Conservation (phyloP, 1,139 yeast genomes). For the Nadsonia commutata region DNA sequence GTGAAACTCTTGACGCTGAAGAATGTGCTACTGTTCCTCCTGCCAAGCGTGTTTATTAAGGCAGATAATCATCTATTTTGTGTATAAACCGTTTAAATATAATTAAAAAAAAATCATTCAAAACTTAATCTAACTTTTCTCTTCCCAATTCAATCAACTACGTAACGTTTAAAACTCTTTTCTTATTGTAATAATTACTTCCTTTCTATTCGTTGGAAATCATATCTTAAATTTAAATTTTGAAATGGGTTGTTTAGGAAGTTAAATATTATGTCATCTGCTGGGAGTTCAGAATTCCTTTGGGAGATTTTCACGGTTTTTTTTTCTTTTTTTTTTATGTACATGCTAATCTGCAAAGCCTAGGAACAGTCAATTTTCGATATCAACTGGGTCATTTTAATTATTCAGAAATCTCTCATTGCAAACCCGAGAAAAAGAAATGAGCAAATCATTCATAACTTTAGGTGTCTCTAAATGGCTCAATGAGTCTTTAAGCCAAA, state of each 20-base stretch:
- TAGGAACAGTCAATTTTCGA: too few relatives aligned
- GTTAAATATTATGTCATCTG: too few relatives aligned
- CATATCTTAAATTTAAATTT: too few relatives aligned
- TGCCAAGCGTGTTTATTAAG: constrained; percentile 79
- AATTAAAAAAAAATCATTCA: background rate
- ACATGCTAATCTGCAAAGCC: too few relatives aligned
- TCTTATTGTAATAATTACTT: too few relatives aligned
- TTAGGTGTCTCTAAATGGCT: constrained; percentile 83
- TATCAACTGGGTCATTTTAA: background rate
- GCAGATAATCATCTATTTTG: constrained; percentile 18
- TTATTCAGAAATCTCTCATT: background rate
- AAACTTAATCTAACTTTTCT: too few relatives aligned
- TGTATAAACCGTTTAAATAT: background rate
- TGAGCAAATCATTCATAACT: constrained; percentile 31
- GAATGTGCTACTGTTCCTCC: constrained; percentile 98
- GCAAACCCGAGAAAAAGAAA: background rate
- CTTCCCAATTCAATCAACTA: too few relatives aligned
- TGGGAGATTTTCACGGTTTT: background rate
- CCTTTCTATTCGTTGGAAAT: too few relatives aligned
- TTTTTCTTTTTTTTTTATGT: too few relatives aligned
- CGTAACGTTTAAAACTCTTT: too few relatives aligned
- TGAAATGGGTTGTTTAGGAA: too few relatives aligned
- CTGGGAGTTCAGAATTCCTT: background rate
- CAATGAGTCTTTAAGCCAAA: constrained; percentile 59
- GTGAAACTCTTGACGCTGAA: constrained; percentile 67